Base-by-base conservation (phyloP, 148 eudicot species). In the Pharnaceum exiguum region DNA sequence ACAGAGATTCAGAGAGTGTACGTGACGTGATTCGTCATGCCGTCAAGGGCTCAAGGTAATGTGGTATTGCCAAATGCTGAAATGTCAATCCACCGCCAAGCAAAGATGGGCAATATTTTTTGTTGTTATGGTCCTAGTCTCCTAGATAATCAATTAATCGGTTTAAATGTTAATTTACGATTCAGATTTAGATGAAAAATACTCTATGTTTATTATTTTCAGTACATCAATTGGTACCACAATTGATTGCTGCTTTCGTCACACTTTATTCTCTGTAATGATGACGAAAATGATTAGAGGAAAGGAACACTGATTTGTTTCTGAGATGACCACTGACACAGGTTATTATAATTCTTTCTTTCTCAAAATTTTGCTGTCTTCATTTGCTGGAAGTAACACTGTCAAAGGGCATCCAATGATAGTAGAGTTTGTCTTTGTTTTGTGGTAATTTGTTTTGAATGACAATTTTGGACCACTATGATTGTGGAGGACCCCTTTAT, bases 71-170 rank as follows among this genome's bases (percentile, higher is more conserved):
- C 16, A 13, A 39, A 15, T 10, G 16, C 16, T 39, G 2, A 7
- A 39, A 31, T 58, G 11, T 24, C 4, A 24, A 46, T 31, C 45
- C 59, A 59, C 59, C 36, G 65, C 42, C 46, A 49, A 49, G 38
- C 24, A 54, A n/a, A 39, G 56, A 57, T 56, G 24, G 16, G 17
- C 25, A 18, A 5, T 13, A 47, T 28, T n/a, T 22, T 47, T 36
- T 17, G 0, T 56, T 35, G 33, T 22, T 35, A 1, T 19, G 33
- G 58, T 21, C 22, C 25, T 19, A 33, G 27, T 33, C 13, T 2
- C 58, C 37, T 42, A 54, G 43, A 54, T n/a, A 11, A 0, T 12
- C 18, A 18, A 2, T 33, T 35, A 31, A 4, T 47, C 23, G 10
- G 24, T 21, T 22, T 33, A n/a, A 8, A 21, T 36, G 33, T 15